Evolutionary conservation across 139 green algal species (phyloP), one percentile per base, ranked within the genome.

Genomic region (Picochlorum sp.): DNA sequence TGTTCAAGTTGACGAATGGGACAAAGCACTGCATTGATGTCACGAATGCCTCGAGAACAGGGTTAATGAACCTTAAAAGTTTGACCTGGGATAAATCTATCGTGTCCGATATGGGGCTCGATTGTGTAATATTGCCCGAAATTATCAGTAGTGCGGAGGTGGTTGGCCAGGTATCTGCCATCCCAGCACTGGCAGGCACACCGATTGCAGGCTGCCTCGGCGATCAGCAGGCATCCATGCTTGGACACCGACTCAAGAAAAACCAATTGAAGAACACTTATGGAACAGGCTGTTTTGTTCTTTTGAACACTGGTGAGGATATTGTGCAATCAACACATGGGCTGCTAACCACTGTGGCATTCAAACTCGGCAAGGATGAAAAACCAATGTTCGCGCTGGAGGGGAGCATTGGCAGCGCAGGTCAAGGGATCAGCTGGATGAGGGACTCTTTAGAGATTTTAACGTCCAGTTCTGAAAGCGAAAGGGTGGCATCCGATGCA

Each of bases 191-290:
- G 34, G 32, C 58, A 16, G 89, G 87, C 11, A 79, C 94, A 24
- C 82, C 89, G 20, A 88, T 97, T n/a, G 70, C 84, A 15, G 94
- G 90, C n/a, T 94, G 83, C 71, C 75, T 99, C 44, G 91, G 92
- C 0, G 94, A 99, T 72, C 94, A 98, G 74, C 86, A 93, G 63
- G 90, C 93, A 0, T 90, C 92, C 2, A 68, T 92, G 80, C 75
- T 98, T 47, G 92, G 92, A 4, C 93, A 98, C 74, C 66, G 90
- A 8, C 96, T 89, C 71, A 66, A 45, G 0, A 61, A 67, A 24
- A 78, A 83, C 2, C 79, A 96, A 65, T 91, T 89, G 52, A 99
- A 99, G 73, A 95, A 92, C 79, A 99, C 94, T 2, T 99, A 98
- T 62, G 94, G 94, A 67, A 99, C 94, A 1, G 71, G 93, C 30